Percentiles rank a stretch among this genome's conserved stretches.
Conservation (phyloP, 192 early-diverging fungal species). For the Mortierella antarctica region DNA sequence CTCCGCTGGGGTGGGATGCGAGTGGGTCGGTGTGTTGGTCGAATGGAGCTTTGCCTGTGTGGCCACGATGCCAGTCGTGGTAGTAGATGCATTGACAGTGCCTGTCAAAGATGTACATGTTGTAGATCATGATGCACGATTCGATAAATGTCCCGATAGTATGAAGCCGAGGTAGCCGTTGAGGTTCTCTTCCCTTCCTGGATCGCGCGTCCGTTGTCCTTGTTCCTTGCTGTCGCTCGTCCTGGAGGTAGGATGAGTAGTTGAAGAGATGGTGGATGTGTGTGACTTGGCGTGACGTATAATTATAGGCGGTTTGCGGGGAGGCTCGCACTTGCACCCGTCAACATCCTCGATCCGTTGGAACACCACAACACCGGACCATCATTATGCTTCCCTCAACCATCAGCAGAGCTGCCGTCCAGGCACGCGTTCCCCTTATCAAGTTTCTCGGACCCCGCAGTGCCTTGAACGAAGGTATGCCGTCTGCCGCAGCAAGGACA, state of each 20-base stretch:
- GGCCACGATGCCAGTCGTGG: slow-evolving; percentile 78
- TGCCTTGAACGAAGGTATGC: slow-evolving; percentile 23
- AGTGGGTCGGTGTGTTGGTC: slow-evolving; percentile 48
- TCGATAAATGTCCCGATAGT: background rate
- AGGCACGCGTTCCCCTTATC: slow-evolving; percentile 37
- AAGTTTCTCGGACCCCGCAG: slow-evolving; percentile 48
- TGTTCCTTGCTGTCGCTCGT: background rate
- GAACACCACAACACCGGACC: background rate
- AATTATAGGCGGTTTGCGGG: no score
- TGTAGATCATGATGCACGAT: slow-evolving; percentile 71
- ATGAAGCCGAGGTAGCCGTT: background rate
- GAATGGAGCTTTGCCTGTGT: slow-evolving; percentile 48
- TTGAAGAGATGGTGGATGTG: no score
- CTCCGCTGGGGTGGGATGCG: slow-evolving; percentile 38
- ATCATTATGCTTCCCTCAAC: slow-evolving; percentile 28
- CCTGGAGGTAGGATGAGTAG: no score
- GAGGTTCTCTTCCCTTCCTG: no score
- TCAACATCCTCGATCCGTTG: background rate
- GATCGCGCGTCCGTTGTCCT: background rate
- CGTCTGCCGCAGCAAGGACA: no score
- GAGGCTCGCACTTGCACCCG: background rate
- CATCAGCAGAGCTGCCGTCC: slow-evolving; percentile 4
- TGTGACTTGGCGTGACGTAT: no score
- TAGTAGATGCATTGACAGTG: slow-evolving; percentile 93
- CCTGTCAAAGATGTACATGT: slow-evolving; percentile 93